A percentile compares a stretch with the other conserved stretches of the same genome.
These are phyloP conservation scores for Microsporum ferrugineum DNA, from an alignment of 2,329 filamentous ascomycete genomes.

Conservation along the genomic window DNA sequence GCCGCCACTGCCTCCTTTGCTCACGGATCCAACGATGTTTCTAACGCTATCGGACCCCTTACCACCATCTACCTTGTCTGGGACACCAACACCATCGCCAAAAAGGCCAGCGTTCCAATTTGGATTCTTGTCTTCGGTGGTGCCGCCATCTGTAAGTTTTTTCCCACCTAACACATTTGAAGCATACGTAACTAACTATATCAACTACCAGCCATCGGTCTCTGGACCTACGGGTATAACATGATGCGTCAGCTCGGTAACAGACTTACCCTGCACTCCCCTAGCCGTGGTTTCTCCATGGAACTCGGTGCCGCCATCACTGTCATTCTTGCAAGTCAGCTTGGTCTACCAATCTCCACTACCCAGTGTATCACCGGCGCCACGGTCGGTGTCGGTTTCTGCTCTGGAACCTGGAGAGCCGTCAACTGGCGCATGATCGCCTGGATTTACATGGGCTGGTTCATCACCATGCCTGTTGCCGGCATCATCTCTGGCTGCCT, in stretches of 20 bases:
- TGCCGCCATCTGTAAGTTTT: conserved; percentile 24
- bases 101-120: conserved; percentile 25
- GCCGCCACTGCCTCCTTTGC: conserved; percentile 35
- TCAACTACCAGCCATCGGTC: conserved; percentile 19
- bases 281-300: conserved; percentile 28
- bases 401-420: conserved; percentile 29
- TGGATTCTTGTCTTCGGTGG: conserved; percentile 32
- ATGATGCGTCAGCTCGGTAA: conserved; percentile 34
- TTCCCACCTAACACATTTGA: neutral
- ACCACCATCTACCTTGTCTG: conserved; percentile 30
- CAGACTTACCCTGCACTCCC: conserved; percentile 32
- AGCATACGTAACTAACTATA: neutral
- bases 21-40: conserved; percentile 37
- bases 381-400: conserved; percentile 27
- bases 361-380: conserved; percentile 30
- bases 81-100: conserved; percentile 22
- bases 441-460: conserved; percentile 36
- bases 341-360: conserved; percentile 28
- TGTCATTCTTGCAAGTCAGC: conserved; percentile 25
- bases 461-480: conserved; percentile 35
- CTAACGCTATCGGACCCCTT: conserved; percentile 35
- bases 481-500: conserved; percentile 32
- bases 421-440: conserved; percentile 36
- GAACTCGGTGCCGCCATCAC: conserved; percentile 34
- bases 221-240: conserved; percentile 34